phyloP scores from a whole-genome alignment of 106 monocot species.

The Gastrodia elata region DNA sequence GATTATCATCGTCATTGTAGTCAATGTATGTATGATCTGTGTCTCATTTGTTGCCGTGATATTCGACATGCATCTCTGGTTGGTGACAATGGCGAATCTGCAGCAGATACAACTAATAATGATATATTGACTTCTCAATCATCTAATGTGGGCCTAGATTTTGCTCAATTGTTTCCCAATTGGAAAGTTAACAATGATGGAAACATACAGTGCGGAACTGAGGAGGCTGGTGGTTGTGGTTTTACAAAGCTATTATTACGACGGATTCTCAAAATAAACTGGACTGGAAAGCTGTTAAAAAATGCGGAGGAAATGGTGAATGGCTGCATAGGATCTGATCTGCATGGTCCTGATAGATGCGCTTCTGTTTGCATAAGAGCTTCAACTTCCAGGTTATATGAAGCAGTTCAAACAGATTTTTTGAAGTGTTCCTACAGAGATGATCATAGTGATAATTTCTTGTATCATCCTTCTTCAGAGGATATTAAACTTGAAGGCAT shows the following conservation, averaged over 20 bases:
- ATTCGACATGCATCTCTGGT: slow-evolving; percentile 34
- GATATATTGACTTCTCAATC: slow-evolving; percentile 1
- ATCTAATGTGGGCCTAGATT: slow-evolving; percentile 28
- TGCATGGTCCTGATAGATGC: slow-evolving; percentile 20
- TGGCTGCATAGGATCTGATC: slow-evolving; percentile 60
- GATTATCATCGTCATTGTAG: slow-evolving; percentile 94
- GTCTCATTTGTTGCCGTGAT: slow-evolving; percentile 76
- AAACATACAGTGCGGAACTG: slow-evolving; percentile 62
- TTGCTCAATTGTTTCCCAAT: slow-evolving; percentile 48
- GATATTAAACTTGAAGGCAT: slow-evolving; percentile 58
- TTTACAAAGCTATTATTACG: slow-evolving; percentile 52
- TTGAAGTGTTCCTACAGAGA: slow-evolving; percentile 32
- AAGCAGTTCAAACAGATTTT: slow-evolving; percentile 11
- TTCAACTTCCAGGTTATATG: slow-evolving; percentile 11
- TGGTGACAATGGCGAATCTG: slow-evolving; percentile 19
- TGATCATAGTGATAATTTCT: slow-evolving; percentile 25
- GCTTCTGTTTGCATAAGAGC: slow-evolving; percentile 16
- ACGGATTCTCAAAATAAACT: slow-evolving; percentile 90
- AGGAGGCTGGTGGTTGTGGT: slow-evolving; percentile 47
- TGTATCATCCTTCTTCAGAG: slow-evolving; percentile 49
- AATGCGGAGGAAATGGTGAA: slow-evolving; percentile 91
- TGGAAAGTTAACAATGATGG: slow-evolving; percentile 82
- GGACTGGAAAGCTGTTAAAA: slow-evolving; percentile 81
- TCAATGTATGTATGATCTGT: slow-evolving; percentile 73
- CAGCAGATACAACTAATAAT: slow-evolving; percentile 10